These are phyloP conservation scores for Daldinia sp. DNA, from an alignment of 2,329 filamentous ascomycete species.

Conservation along the genomic window DNA sequence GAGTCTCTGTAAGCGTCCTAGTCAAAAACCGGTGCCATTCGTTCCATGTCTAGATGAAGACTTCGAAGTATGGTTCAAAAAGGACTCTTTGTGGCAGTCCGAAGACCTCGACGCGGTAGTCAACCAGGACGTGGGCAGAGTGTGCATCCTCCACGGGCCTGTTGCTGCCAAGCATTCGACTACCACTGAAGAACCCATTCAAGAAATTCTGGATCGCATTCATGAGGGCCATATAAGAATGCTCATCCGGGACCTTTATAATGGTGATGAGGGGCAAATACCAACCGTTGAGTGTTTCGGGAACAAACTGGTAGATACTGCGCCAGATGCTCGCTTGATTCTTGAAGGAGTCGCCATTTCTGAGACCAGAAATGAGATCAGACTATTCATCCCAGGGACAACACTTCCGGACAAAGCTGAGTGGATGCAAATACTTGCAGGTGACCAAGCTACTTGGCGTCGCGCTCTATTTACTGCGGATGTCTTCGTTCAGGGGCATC, in stretches of 20 bases:
- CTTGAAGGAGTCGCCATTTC: constrained; percentile 39
- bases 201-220: constrained; percentile 48
- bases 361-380: constrained; percentile 26
- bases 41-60: constrained; percentile 52
- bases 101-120: constrained; percentile 54
- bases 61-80: constrained; percentile 57
- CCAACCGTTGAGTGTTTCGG: constrained; percentile 78
- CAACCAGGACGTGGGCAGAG: constrained; percentile 51
- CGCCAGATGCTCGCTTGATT: constrained; percentile 1
- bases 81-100: constrained; percentile 57
- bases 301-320: constrained; percentile 21
- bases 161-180: constrained; percentile 49
- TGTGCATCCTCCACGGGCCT: constrained; percentile 54
- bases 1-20: constrained; percentile 47
- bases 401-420: constrained; percentile 30
- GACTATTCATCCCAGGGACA: constrained; percentile 37
- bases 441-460: constrained; percentile 32
- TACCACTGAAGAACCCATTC: constrained; percentile 45
- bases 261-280: constrained; percentile 65
- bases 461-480: constrained; percentile 34
- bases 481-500: constrained; percentile 35
- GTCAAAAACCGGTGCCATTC: constrained; percentile 54
- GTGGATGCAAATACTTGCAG: constrained; percentile 39
- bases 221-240: constrained; percentile 37
- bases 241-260: constrained; percentile 25